Base-by-base conservation (phyloP, 495 filamentous ascomycete species). In the Bryoglossum gracile region DNA sequence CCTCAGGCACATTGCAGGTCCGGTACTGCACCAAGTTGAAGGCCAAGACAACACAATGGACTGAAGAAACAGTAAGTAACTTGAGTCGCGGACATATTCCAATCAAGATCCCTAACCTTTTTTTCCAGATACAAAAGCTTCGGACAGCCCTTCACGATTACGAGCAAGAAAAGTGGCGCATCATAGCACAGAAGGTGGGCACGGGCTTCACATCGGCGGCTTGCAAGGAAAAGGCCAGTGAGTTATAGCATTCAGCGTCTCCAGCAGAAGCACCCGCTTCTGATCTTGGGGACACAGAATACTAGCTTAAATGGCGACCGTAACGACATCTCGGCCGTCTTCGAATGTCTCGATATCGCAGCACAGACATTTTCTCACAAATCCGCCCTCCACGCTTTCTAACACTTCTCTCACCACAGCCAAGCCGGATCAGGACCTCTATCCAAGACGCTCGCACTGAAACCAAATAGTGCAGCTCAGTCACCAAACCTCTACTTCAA, bases 21-120 rank as follows among this genome's bases (percentile, higher is more conserved):
- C 81, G 89, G 10, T 95, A 95, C 63, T 95, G 89, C 60, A 94
- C 88, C 22, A 94, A 92, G 65, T 69, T 94, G 50, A 94, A 92
- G 66, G 86, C 86, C 8, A 94, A 94, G 69, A 87, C 82, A 37
- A 89, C 86, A n/a, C 76, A 81, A 52, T 95, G 89, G 89, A 91
- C 84, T 46, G 86, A 90, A 50, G 87, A 92, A 53, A 89, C 86
- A 73, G 89, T 94, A 71, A 72, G 84, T 53, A 41, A 26, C 13
- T 2, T 17, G 26, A 30, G 26, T 13, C 13, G 26, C 26, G 13
- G 3, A n/a, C 13, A 32, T 30, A 16, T 6, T 19, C 19, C 24
- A 9, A 16, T 18, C 25, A 36, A 17, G 21, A 33, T 23, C 19
- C 19, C 46, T 57, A 33, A 56, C 40, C 22, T 42, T 44, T 38